Conservation (phyloP, 2,329 filamentous ascomycete species). For the Clarireedia sp. region DNA sequence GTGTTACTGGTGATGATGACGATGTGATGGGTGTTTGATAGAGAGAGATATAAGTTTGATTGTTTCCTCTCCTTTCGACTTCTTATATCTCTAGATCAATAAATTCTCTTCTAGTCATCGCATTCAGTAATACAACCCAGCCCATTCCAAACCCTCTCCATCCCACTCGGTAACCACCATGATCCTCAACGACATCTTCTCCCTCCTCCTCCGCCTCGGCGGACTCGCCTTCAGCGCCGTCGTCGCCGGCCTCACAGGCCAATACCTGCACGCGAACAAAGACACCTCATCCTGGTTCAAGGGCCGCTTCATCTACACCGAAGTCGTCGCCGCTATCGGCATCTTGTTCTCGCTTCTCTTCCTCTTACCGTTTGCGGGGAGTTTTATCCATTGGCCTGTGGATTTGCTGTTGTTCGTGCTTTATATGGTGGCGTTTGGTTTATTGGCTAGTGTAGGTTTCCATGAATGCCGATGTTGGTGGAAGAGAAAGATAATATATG, state of each 20-base stretch:
- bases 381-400: constrained; percentile 62
- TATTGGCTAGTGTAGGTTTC: constrained; percentile 20
- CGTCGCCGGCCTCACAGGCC: background rate
- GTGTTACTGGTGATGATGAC: no score
- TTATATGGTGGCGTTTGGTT: constrained; percentile 48
- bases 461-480: background rate
- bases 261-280: background rate
- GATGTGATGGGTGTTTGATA: no score
- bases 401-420: constrained; percentile 61
- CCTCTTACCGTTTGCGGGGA: constrained; percentile 61
- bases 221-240: background rate
- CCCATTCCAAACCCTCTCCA: background rate
- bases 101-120: no score
- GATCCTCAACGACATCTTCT: background rate
- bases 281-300: background rate
- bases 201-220: background rate
- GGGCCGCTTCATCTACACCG: constrained; percentile 10
- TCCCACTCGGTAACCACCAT: background rate
- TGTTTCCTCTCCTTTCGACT: no score
- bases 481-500: background rate
- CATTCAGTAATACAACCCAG: no score
- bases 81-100: no score
- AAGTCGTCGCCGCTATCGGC: constrained; percentile 47
- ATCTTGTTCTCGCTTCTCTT: constrained; percentile 64
- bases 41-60: no score